Evolutionary conservation across 140 eudicot species (phyloP).

Genomic region (Senecio squalidus): DNA sequence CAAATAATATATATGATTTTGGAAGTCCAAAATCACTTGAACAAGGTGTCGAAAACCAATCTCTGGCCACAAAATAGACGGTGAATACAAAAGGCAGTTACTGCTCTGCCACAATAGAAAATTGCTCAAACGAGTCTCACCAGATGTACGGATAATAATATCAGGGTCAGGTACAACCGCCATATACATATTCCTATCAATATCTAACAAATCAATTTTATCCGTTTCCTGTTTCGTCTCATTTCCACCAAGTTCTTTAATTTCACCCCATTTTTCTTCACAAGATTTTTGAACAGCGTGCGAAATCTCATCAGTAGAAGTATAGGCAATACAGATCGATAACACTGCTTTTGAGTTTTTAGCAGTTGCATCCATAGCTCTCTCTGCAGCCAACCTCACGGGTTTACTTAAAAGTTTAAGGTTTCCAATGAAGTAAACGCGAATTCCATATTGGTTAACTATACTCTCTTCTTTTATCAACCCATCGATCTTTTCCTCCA

Average conservation of each 20-base stretch:
- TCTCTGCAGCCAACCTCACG: too few species aligned
- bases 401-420: too few species aligned
- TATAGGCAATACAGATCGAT: too few species aligned
- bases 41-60: conserved; percentile 69
- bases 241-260: not conserved
- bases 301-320: too few species aligned
- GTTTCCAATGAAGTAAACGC: too few species aligned
- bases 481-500: too few species aligned
- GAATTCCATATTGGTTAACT: too few species aligned
- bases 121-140: conserved; percentile 72
- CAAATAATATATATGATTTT: conserved; percentile 40
- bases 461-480: conserved; percentile 44
- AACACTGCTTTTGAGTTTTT: conserved; percentile 40
- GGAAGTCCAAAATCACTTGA: conserved; percentile 55
- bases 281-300: conserved; percentile 52
- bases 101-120: conserved; percentile 5
- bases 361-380: too few species aligned
- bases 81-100: conserved; percentile 46
- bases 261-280: conserved; percentile 24
- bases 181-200: conserved; percentile 66
- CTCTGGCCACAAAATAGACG: conserved; percentile 75
- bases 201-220: conserved; percentile 32
- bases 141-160: conserved; percentile 66
- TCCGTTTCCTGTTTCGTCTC: conserved; percentile 31
- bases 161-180: conserved; percentile 60